phyloP scores from a whole-genome alignment of 352 stramenopile genomes.

The Globisporangium megalacanthum region DNA sequence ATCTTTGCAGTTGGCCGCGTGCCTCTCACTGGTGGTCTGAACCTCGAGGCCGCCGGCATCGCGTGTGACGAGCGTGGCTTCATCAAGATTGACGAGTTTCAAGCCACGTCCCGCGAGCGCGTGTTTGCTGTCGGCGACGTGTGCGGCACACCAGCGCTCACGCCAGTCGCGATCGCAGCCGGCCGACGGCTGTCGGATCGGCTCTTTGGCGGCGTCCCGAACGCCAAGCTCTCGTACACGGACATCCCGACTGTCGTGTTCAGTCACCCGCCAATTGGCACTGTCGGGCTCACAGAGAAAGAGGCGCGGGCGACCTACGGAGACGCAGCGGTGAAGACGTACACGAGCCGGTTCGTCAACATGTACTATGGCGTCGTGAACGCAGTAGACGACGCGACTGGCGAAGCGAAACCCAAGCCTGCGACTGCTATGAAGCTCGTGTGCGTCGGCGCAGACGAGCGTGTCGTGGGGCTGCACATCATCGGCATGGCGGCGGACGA shows the following conservation, averaged over 20 bases:
- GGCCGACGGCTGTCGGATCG: conserved; percentile 80
- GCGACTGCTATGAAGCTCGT: conserved; percentile 96
- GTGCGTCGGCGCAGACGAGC: conserved; percentile 80
- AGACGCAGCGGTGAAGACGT: conserved; percentile 89
- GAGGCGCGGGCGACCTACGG: conserved; percentile 88
- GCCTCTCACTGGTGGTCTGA: conserved; percentile 42
- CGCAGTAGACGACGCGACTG: conserved; percentile 31
- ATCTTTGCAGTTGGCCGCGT: conserved; percentile 80
- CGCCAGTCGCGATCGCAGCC: conserved; percentile 83
- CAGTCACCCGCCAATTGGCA: conserved; percentile 94
- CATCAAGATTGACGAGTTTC: conserved; percentile 85
- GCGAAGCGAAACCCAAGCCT: conserved; percentile 66
- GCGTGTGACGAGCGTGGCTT: conserved; percentile 54
- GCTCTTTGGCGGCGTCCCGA: conserved; percentile 70
- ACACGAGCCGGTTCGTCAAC: conserved; percentile 93
- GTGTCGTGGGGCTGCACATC: conserved; percentile 96
- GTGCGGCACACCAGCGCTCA: conserved; percentile 63
- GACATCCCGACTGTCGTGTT: conserved; percentile 95
- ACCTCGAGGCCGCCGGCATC: conserved; percentile 69
- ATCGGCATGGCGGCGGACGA: conserved; percentile 95
- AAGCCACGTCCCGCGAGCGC: conserved; percentile 82
- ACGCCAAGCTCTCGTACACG: conserved; percentile 81
- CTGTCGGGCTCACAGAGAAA: conserved; percentile 90
- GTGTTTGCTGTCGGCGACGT: conserved; percentile 82
- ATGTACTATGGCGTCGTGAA: conserved; percentile 93